phyloP scores from a whole-genome alignment of 2,329 filamentous ascomycete genomes.

The Leptographium procerum region DNA sequence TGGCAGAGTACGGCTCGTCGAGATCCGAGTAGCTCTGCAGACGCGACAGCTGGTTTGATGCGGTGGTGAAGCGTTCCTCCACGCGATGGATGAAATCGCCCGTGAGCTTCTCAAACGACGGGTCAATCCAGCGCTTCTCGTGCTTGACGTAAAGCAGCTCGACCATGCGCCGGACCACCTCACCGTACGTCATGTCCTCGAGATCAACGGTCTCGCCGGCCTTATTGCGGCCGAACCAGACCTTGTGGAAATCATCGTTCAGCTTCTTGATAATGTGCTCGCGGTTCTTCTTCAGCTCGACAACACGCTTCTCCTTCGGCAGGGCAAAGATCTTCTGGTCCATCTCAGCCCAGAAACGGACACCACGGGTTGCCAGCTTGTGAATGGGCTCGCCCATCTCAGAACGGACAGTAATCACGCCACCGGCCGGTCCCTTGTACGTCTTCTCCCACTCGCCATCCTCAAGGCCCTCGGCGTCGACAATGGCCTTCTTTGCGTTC shows the following conservation, averaged over 20 bases:
- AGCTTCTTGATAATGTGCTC: constrained; percentile 91
- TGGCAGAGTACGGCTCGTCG: constrained; percentile 63
- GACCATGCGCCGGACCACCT: constrained; percentile 77
- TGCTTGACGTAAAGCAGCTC: constrained; percentile 88
- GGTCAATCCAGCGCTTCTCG: constrained; percentile 83
- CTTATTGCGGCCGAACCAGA: constrained; percentile 86
- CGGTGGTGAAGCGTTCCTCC: constrained; percentile 86
- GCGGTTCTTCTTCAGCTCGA: constrained; percentile 78
- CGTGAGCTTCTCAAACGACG: constrained; percentile 68
- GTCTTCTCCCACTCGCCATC: constrained; percentile 85
- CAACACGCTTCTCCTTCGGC: constrained; percentile 85
- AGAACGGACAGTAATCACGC: constrained; percentile 90
- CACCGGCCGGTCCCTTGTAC: constrained; percentile 82
- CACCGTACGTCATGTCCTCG: constrained; percentile 91
- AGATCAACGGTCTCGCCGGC: constrained; percentile 72
- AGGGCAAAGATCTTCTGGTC: constrained; percentile 95
- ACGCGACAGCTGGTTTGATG: constrained; percentile 60
- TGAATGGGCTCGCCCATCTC: constrained; percentile 99
- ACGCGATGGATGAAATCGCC: constrained; percentile 95
- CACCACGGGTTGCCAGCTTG: constrained; percentile 93
- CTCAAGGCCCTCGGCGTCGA: constrained; percentile 70
- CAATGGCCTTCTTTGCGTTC: constrained; percentile 81
- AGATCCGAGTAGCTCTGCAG: constrained; percentile 88
- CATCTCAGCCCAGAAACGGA: constrained; percentile 97
- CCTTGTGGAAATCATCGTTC: constrained; percentile 93